Evolutionary conservation across 352 stramenopile genomes (phyloP).

Genomic region (Globisporangium irregulare): DNA sequence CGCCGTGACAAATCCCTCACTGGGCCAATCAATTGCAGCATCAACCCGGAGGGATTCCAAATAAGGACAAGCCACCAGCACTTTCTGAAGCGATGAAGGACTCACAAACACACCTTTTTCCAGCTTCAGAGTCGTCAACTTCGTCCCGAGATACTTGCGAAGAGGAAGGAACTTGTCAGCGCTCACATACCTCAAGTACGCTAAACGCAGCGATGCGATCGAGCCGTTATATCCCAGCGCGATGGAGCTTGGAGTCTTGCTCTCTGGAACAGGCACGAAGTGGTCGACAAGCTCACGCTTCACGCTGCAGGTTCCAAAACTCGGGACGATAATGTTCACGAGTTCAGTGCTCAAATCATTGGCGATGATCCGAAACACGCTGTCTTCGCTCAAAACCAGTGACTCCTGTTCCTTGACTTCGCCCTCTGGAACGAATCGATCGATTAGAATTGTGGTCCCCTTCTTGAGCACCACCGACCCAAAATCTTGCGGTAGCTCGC

Average conservation of each 20-base stretch:
- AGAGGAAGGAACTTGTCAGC: neutral
- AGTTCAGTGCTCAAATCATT: neutral
- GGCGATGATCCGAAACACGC: neutral
- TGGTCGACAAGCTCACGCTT: neutral
- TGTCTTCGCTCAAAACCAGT: neutral
- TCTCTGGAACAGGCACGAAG: neutral
- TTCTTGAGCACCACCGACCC: neutral
- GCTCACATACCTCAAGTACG: neutral
- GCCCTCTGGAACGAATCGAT: neutral
- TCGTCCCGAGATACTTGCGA: neutral
- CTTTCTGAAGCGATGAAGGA: neutral
- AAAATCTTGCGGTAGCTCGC: neutral
- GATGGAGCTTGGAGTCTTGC: neutral
- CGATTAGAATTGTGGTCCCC: neutral
- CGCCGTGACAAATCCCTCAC: neutral
- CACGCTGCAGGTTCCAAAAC: neutral
- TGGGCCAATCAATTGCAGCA: neutral
- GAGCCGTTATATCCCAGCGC: neutral
- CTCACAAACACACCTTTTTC: neutral
- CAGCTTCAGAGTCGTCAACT: neutral
- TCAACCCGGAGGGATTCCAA: neutral
- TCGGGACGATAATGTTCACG: neutral
- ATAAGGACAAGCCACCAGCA: neutral
- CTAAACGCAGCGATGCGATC: neutral
- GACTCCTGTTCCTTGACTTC: neutral